Base-by-base conservation (phyloP, 1,284 basidiomycete genomes). In the Sphagnurus paluster region DNA sequence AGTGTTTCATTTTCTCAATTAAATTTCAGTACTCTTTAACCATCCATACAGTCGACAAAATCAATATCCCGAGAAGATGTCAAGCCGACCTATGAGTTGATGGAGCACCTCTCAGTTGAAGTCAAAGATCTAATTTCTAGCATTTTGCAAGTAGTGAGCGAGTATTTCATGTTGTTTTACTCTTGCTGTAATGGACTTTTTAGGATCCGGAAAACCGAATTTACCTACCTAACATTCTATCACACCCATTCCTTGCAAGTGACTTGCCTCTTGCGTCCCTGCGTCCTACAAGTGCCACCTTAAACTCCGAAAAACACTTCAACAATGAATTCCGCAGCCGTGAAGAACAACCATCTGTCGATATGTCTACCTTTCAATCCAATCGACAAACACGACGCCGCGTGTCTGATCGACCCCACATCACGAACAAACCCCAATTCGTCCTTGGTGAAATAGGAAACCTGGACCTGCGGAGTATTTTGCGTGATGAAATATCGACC, bases 221-320 rank as follows among this genome's bases (percentile, higher is more conserved):
- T 17, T 53, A 55, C 23, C 46, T 64, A 11, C 44, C 52, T 25
- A 44, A 52, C 10, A 56, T 67, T 11, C 37, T 57, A 10, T 56
- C 60, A 13, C 65, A 68, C 53, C 54, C 59, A 7, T 69, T 68
- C 39, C 57, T 70, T 33, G 50, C 44, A 36, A 47, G 57, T 17
- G 40, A 50, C 16, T 42, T 49, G 17, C 48, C 57, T n/a, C 50
- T 51, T 14, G 41, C 37, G 36, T 56, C 56, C 29, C 55, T 64
- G 17, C 44, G 39, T 34, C 48, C 50, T 16, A 28, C 33, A 9
- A 42, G 34, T 26, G 25, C 24, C 9, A 39, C 25, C 25, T 39
- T 11, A 11, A 39, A 5, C 24, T 33, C 23, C 24, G 25, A 29
- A 30, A 40, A 41, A 13, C 23, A 24, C 35, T 25, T 21, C 23